Percentiles rank a stretch among this genome's conserved stretches.
These are phyloP conservation scores for Aspergillus indologenus DNA, from an alignment of 495 filamentous ascomycete species.

Conservation along the genomic window DNA sequence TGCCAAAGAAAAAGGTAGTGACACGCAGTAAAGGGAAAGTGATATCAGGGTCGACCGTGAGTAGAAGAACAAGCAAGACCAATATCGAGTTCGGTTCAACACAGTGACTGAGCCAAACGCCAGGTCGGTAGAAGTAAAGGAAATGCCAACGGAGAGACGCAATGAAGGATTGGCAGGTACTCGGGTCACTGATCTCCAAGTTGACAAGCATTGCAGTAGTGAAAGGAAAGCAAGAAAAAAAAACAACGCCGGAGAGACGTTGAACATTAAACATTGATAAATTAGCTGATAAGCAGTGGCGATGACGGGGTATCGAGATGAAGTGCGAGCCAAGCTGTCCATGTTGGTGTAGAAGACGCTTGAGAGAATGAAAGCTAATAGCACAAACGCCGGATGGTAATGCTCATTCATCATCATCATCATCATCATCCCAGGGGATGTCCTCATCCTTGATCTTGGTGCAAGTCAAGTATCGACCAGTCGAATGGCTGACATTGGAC, in stretches of 20 bases:
- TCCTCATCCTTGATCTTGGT: slow-evolving; percentile 27
- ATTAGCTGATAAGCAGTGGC: too few species aligned
- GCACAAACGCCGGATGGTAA: too few species aligned
- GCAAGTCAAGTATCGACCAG: slow-evolving; percentile 33
- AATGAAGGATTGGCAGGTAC: not conserved
- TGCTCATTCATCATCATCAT: not conserved
- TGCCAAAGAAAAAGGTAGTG: too few species aligned
- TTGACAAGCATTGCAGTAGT: not conserved
- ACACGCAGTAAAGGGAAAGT: too few species aligned
- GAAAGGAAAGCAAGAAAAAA: not conserved
- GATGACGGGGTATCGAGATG: too few species aligned
- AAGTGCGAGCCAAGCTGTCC: too few species aligned
- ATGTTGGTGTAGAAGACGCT: not conserved
- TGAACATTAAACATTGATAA: too few species aligned
- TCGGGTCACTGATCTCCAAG: not conserved
- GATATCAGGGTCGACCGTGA: too few species aligned
- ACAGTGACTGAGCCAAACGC: not conserved
- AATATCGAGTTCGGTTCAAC: not conserved
- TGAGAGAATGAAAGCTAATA: too few species aligned
- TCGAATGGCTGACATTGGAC: too few species aligned
- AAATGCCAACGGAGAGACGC: not conserved
- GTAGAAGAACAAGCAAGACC: too few species aligned
- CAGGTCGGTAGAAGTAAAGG: not conserved
- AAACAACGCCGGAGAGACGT: too few species aligned
- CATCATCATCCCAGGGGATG: slow-evolving; percentile 28